Evolutionary conservation across 2,329 filamentous ascomycete genomes (phyloP).

Genomic region (Triangularia verruculosa): DNA sequence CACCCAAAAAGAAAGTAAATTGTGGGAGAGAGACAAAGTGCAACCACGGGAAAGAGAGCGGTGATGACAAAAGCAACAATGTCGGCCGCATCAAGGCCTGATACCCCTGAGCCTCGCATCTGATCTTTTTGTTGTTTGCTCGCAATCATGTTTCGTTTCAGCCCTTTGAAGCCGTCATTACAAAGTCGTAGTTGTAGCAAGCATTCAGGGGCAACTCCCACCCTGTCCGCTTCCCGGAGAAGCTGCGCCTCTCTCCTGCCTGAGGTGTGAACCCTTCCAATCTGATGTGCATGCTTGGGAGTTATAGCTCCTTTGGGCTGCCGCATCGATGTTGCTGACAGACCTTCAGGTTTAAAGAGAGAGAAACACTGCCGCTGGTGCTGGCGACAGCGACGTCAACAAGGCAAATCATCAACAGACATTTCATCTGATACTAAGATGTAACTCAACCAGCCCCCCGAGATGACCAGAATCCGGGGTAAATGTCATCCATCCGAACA

Average conservation of each 20-base stretch:
- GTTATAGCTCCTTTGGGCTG: slow-evolving; percentile 1
- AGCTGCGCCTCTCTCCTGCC: slow-evolving; percentile 3
- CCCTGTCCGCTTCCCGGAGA: slow-evolving; percentile 8
- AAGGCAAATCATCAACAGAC: neutral
- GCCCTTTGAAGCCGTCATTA: slow-evolving; percentile 4
- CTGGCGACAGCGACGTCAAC: neutral
- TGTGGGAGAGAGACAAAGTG: neutral
- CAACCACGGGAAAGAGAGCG: neutral
- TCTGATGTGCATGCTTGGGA: neutral
- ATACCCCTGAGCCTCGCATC: slow-evolving; percentile 5
- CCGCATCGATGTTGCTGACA: neutral
- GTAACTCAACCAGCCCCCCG: neutral
- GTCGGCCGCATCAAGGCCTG: neutral
- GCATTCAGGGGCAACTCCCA: slow-evolving; percentile 6
- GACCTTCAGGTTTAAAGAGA: neutral
- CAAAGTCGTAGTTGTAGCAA: slow-evolving; percentile 2
- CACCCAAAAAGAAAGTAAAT: neutral
- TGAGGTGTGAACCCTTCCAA: neutral
- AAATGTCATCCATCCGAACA: neutral
- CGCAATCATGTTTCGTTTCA: neutral
- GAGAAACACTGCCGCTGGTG: neutral
- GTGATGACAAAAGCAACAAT: neutral
- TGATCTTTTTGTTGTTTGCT: slow-evolving; percentile 1
- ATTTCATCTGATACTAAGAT: neutral
- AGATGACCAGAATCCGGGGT: neutral